These are phyloP conservation scores for Zopfochytrium polystomum DNA, from an alignment of 371 early-diverging fungal genomes.

Conservation along the genomic window DNA sequence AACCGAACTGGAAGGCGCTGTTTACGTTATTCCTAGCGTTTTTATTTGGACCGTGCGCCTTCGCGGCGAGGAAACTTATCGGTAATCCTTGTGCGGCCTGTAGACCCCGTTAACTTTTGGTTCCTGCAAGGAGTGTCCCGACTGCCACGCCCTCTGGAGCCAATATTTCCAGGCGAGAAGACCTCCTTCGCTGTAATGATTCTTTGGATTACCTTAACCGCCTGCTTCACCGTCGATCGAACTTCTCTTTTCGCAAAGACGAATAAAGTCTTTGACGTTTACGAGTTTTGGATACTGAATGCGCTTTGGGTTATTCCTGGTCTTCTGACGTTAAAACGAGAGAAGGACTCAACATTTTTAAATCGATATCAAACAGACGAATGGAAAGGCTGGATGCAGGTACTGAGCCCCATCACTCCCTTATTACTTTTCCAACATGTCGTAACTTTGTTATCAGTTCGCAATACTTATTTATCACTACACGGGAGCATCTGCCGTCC, in stretches of 20 bases:
- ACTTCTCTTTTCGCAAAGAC: conserved; percentile 65
- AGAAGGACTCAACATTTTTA: conserved; percentile 57
- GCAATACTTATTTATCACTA: conserved; percentile 73
- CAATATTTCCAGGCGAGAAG: conserved; percentile 15
- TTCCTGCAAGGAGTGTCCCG: background rate
- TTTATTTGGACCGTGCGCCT: conserved; percentile 47
- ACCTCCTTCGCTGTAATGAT: conserved; percentile 13
- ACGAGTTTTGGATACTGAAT: conserved; percentile 47
- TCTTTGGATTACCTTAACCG: conserved; percentile 35
- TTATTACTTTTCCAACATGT: background rate
- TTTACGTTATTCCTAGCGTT: conserved; percentile 44
- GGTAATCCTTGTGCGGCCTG: conserved; percentile 5
- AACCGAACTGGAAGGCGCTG: conserved; percentile 48
- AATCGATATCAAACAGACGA: conserved; percentile 74
- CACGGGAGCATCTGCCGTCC: conserved; percentile 60
- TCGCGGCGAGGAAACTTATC: conserved; percentile 32
- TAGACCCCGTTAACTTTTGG: background rate
- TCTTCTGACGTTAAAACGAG: conserved; percentile 41
- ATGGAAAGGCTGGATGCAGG: conserved; percentile 87
- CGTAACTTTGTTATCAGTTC: no score
- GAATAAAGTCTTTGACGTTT: conserved; percentile 54
- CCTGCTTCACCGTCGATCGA: conserved; percentile 67
- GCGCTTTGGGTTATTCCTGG: conserved; percentile 47
- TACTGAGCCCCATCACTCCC: background rate
- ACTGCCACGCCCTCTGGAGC: background rate